Evolutionary conservation across 2,329 filamentous ascomycete genomes (phyloP).

Genomic region (Phyllosticta citriasiana): DNA sequence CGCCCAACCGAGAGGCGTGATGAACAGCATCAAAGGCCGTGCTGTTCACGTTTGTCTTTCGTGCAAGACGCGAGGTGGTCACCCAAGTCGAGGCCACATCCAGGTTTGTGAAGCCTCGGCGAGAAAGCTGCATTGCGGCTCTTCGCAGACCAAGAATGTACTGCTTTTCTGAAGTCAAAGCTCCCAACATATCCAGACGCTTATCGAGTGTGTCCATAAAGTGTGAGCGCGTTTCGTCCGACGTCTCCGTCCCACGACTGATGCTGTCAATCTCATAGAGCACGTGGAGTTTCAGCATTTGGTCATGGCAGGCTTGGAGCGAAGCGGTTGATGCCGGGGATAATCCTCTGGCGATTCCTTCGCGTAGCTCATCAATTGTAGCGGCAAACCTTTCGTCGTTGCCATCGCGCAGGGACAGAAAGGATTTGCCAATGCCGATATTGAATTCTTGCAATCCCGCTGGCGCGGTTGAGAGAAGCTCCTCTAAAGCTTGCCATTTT

Average conservation of each 20-base stretch:
- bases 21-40: conserved; percentile 92
- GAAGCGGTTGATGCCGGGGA: conserved; percentile 70
- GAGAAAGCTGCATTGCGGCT: conserved; percentile 73
- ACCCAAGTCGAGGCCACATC: conserved; percentile 82
- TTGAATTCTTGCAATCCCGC: conserved; percentile 60
- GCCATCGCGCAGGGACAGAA: conserved; percentile 49
- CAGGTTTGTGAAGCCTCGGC: conserved; percentile 57
- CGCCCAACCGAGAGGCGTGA: conserved; percentile 73
- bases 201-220: conserved; percentile 52
- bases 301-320: conserved; percentile 71
- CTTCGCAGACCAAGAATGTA: conserved; percentile 79
- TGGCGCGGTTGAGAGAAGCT: conserved; percentile 44
- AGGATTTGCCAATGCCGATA: conserved; percentile 61
- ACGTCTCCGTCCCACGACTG: conserved; percentile 30
- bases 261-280: conserved; percentile 80
- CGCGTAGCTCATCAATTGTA: conserved; percentile 55
- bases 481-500: conserved; percentile 66
- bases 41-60: conserved; percentile 72
- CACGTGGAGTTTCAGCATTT: conserved; percentile 77
- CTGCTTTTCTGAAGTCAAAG: conserved; percentile 86
- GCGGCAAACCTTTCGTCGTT: conserved; percentile 43
- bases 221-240: conserved; percentile 13
- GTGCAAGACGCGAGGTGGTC: conserved; percentile 70
- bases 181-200: conserved; percentile 80
- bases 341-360: conserved; percentile 61